Conservation (phyloP, 2,329 filamentous ascomycete species). For the Hypoxylon sp. region DNA sequence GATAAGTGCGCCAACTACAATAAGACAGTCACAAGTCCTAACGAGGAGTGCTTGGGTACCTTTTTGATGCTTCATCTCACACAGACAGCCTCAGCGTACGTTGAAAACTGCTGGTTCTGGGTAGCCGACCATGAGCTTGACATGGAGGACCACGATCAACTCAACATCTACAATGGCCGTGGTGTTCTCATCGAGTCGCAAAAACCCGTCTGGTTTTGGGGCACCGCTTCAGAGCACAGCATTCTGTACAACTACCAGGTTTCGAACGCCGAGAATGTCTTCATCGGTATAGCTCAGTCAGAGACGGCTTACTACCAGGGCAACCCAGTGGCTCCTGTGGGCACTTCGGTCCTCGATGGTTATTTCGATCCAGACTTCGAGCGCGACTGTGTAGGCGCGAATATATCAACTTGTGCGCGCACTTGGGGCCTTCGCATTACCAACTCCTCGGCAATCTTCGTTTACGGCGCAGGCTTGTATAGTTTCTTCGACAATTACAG, state of each 20-base stretch:
- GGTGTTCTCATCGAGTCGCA: conserved; percentile 83
- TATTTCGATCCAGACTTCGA: conserved; percentile 78
- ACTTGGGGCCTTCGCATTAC: conserved; percentile 80
- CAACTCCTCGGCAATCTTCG: conserved; percentile 73
- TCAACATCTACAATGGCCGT: conserved; percentile 89
- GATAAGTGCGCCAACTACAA: conserved; percentile 84
- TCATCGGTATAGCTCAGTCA: conserved; percentile 85
- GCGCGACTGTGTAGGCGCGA: conserved; percentile 61
- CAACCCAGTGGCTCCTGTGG: conserved; percentile 78
- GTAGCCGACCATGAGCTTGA: conserved; percentile 92
- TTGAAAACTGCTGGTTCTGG: conserved; percentile 94
- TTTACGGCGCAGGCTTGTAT: conserved; percentile 82
- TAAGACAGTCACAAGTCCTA: conserved; percentile 68
- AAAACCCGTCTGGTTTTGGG: conserved; percentile 84
- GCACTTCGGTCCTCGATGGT: conserved; percentile 68
- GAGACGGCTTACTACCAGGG: conserved; percentile 92
- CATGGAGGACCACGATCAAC: conserved; percentile 76
- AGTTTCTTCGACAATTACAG: conserved; percentile 86
- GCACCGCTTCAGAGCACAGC: conserved; percentile 75
- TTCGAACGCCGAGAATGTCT: conserved; percentile 79
- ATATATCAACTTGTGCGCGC: conserved; percentile 69
- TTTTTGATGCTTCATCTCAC: conserved; percentile 78
- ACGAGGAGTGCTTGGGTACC: conserved; percentile 77
- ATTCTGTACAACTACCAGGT: conserved; percentile 88
- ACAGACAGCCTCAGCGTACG: conserved; percentile 73